These are phyloP conservation scores for Chrysopogon serrulatus DNA, from an alignment of 176 grass and related monocot species.

Conservation along the genomic window DNA sequence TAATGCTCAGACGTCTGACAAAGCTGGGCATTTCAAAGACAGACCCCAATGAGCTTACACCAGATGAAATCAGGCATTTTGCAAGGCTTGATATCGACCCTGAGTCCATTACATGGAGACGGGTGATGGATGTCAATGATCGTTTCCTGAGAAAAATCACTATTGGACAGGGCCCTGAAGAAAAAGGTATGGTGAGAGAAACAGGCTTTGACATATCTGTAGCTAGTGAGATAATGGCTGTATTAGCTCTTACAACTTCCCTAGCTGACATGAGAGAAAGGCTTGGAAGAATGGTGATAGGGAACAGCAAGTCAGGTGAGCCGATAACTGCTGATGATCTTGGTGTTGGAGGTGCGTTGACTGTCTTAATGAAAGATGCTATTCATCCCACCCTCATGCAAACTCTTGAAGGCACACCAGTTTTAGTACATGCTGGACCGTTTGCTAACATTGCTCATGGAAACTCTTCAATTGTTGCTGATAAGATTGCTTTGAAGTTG, in stretches of 20 bases:
- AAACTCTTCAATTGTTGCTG: slow-evolving; percentile 95
- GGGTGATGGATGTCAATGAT: slow-evolving; percentile 98
- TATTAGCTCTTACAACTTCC: slow-evolving; percentile 92
- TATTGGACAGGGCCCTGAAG: slow-evolving; percentile 84
- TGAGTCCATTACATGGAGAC: slow-evolving; percentile 86
- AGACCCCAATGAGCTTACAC: slow-evolving; percentile 76
- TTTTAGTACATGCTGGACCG: slow-evolving; percentile 94
- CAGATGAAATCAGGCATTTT: slow-evolving; percentile 85
- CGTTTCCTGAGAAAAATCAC: slow-evolving; percentile 92
- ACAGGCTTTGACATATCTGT: slow-evolving; percentile 98
- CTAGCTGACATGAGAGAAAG: slow-evolving; percentile 98
- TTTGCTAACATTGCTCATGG: slow-evolving; percentile 99
- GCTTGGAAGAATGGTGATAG: slow-evolving; percentile 94
- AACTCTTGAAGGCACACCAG: slow-evolving; percentile 94
- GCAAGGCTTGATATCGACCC: slow-evolving; percentile 91
- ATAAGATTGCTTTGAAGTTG: slow-evolving; percentile 97
- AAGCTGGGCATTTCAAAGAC: slow-evolving; percentile 93
- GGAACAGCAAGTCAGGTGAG: slow-evolving; percentile 88
- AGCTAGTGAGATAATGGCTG: slow-evolving; percentile 99
- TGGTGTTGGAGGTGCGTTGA: slow-evolving; percentile 87
- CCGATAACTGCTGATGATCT: slow-evolving; percentile 93
- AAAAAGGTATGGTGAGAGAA: slow-evolving; percentile 97
- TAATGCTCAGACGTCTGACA: slow-evolving; percentile 70
- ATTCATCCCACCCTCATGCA: slow-evolving; percentile 98
- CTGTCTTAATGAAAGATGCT: slow-evolving; percentile 99